phyloP scores from a whole-genome alignment of 495 filamentous ascomycete genomes.

The Neurospora sp. region DNA sequence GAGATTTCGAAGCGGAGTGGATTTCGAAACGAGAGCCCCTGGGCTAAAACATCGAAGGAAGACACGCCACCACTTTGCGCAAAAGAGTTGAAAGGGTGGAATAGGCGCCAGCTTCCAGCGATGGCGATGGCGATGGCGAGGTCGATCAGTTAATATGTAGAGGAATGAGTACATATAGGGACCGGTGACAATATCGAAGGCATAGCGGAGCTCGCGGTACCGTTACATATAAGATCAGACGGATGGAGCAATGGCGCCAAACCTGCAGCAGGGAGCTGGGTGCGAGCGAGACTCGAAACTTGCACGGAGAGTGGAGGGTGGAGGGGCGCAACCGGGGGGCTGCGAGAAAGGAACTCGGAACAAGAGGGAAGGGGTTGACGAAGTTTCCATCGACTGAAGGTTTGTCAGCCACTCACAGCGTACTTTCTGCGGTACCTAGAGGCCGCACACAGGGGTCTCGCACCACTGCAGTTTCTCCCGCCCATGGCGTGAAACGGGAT shows the following conservation, averaged over 20 bases:
- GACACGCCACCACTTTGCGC: neutral
- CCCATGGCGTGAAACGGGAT: neutral
- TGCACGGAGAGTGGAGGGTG: neutral
- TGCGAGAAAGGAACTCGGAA: neutral
- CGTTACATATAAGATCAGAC: neutral
- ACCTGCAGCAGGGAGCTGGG: neutral
- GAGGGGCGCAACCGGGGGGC: neutral
- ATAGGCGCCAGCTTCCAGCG: slow-evolving; percentile 12
- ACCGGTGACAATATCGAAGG: neutral
- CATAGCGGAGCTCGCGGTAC: neutral
- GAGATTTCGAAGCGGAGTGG: neutral
- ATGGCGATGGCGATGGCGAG: slow-evolving; percentile 3
- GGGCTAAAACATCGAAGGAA: neutral
- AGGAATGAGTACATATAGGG: neutral
- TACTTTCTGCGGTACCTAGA: neutral
- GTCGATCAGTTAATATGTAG: neutral
- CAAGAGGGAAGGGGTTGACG: neutral
- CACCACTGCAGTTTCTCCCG: neutral
- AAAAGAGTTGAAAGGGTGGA: neutral
- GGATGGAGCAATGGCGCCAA: neutral
- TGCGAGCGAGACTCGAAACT: neutral
- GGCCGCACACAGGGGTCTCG: neutral
- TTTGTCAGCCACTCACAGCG: neutral
- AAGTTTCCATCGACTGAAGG: neutral
- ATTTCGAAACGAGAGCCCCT: neutral